Conservation (phyloP, 1,284 basidiomycete species). For the Termitomyces sp. region DNA sequence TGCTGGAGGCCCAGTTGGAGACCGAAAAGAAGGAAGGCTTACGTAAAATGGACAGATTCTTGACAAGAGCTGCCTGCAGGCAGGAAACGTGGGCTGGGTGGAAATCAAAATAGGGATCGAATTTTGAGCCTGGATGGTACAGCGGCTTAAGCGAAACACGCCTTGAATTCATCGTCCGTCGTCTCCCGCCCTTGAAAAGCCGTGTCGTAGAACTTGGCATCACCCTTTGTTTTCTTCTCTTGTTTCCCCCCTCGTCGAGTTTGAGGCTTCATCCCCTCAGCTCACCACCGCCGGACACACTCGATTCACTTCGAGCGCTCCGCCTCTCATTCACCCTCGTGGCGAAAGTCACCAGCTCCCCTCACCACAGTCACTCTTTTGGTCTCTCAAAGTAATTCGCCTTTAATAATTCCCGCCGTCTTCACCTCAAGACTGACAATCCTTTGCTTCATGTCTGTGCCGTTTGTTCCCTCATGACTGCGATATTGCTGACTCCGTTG, state of each 20-base stretch:
- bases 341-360: constrained; percentile 29
- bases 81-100: constrained; percentile 59
- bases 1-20: neutral
- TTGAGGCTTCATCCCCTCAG: constrained; percentile 20
- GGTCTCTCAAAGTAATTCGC: constrained; percentile 26
- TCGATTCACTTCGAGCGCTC: constrained; percentile 50
- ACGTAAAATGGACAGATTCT: constrained; percentile 27
- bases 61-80: constrained; percentile 55
- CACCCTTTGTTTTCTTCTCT: constrained; percentile 29
- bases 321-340: constrained; percentile 23
- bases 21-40: constrained; percentile 18
- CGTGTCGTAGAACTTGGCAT: constrained; percentile 33
- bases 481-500: neutral
- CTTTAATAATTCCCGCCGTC: constrained; percentile 20
- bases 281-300: constrained; percentile 27
- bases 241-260: constrained; percentile 21
- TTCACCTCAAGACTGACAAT: constrained; percentile 14
- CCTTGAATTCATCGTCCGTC: constrained; percentile 41
- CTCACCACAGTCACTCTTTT: constrained; percentile 54
- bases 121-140: constrained; percentile 37
- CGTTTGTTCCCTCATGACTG: neutral
- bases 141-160: constrained; percentile 45
- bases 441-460: constrained; percentile 15
- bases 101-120: constrained; percentile 44
- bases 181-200: constrained; percentile 43